These are phyloP conservation scores for Calocybe gangraenosa DNA, from an alignment of 768 basidiomycete genomes.

Conservation along the genomic window DNA sequence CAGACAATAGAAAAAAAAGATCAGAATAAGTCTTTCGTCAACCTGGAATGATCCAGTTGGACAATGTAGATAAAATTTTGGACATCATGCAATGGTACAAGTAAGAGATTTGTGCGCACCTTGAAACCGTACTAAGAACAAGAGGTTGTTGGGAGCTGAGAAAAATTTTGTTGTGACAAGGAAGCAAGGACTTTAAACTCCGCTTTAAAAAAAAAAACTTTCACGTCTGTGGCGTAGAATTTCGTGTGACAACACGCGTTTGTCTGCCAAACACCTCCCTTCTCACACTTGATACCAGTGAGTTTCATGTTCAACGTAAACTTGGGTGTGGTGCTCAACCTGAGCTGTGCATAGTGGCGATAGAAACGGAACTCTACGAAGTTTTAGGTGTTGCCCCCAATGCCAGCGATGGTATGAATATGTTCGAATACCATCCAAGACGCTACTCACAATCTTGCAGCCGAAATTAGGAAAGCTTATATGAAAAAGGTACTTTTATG, in stretches of 20 bases:
- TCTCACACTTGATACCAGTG: slow-evolving; percentile 4
- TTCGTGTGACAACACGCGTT: slow-evolving; percentile 9
- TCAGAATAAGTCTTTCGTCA: slow-evolving; percentile 46
- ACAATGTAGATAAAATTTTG: slow-evolving; percentile 87
- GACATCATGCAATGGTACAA: slow-evolving; percentile 51
- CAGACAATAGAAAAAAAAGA: slow-evolving; percentile 13
- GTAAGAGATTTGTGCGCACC: slow-evolving; percentile 6
- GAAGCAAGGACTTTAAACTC: slow-evolving; percentile 22
- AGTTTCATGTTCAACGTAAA: background rate
- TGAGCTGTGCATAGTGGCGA: slow-evolving; percentile 44
- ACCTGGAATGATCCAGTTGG: slow-evolving; percentile 51
- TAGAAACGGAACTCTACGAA: slow-evolving; percentile 84
- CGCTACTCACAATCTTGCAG: slow-evolving; percentile 31
- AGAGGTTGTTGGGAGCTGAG: background rate
- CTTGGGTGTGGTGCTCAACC: background rate
- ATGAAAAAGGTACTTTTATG: slow-evolving; percentile 69
- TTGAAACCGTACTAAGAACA: background rate
- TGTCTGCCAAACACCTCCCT: background rate
- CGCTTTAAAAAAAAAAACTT: slow-evolving; percentile 27
- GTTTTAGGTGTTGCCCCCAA: slow-evolving; percentile 67
- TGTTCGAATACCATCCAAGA: slow-evolving; percentile 3
- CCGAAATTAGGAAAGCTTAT: slow-evolving; percentile 92
- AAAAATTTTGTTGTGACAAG: slow-evolving; percentile 7
- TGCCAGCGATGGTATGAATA: slow-evolving; percentile 64
- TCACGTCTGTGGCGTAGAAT: slow-evolving; percentile 16